Evolutionary conservation across 805 yeast genomes (phyloP), one percentile per base, ranked within the genome.

Genomic region (Saccharomycopsis sp.): DNA sequence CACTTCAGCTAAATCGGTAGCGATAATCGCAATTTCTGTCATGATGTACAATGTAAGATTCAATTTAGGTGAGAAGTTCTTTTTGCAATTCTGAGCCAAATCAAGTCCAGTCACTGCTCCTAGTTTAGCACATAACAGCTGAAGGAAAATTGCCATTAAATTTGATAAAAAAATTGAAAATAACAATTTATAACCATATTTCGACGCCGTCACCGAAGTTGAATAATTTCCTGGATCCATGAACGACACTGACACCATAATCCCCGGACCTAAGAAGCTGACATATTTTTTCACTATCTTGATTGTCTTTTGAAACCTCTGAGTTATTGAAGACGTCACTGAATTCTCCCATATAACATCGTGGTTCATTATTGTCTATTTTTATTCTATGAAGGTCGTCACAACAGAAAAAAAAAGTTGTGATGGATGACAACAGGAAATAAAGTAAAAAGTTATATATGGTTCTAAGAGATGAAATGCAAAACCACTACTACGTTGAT

Each of bases 171-270:
- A 65, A 16, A 90, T 75, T 19, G 89, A 79, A 59, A 88, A 89
- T 24, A 90, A 62, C 27, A 89, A 67, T 48, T 84, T 81, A 60
- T 81, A 90, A 53, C 81, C 77, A 60, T 83, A 86, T 22, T 85
- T 81, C 26, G 95, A 82, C 1, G 94, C 93, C 6, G 93, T 85
- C 11, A 90, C 96, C 7, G 93, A 95, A 1, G 97, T 86, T 31
- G 96, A 83, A 63, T 89, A 90, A 64, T 93, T 90, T 3, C 98
- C 98, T 0, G 98, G 97, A 56, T 90, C 97, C 87, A 93, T 86
- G 61, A 89, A 93, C 0, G 97, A 90, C 27, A 90, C 96, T 3
- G 89, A 75, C 2, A 93, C 95, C 95, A 90, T 83, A 39, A 90
- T 66, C 0, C 98, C 97, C 0, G 97, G 97, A 0, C 97, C 97